Percentiles rank a stretch among this genome's conserved stretches.
These are phyloP conservation scores for Coemansia sp. DNA, from an alignment of 192 early-diverging fungal genomes.

Conservation along the genomic window DNA sequence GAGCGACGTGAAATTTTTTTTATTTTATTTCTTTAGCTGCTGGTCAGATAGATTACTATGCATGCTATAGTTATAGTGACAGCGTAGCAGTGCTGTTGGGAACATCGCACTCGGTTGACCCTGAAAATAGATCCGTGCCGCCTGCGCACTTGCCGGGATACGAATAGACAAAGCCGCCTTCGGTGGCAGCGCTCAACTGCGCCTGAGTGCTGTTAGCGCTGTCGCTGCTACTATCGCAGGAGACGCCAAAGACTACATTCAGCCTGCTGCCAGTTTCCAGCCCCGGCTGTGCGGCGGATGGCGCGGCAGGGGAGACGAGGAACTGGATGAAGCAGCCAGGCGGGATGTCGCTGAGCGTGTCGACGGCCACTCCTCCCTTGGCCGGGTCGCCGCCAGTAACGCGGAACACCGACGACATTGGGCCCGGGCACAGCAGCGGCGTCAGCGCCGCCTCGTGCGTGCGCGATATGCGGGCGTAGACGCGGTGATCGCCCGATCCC, in stretches of 20 bases:
- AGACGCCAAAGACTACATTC: conserved; percentile 6
- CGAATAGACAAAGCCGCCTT: conserved; percentile 46
- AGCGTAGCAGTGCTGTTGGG: conserved; percentile 22
- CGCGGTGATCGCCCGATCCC: background rate
- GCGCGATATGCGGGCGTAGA: conserved; percentile 29
- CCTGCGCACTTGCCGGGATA: background rate
- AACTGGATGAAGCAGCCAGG: conserved; percentile 40
- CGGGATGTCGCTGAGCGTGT: conserved; percentile 35
- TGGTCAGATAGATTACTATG: too few relatives aligned
- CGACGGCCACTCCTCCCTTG: conserved; percentile 48
- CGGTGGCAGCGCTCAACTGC: conserved; percentile 16
- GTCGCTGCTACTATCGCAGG: background rate
- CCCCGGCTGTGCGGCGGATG: background rate
- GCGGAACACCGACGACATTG: conserved; percentile 18
- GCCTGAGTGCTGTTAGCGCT: background rate
- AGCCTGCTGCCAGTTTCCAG: background rate
- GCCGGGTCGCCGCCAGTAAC: conserved; percentile 54
- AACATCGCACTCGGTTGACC: conserved; percentile 40
- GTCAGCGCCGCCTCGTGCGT: background rate
- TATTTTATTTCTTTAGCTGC: background rate
- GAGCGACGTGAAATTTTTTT: background rate
- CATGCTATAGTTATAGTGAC: background rate
- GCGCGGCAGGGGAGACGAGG: conserved; percentile 6
- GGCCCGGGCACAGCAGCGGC: background rate
- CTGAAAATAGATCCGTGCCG: conserved; percentile 21